phyloP scores from a whole-genome alignment of 495 filamentous ascomycete genomes.

The Bathelium albidoporum region DNA sequence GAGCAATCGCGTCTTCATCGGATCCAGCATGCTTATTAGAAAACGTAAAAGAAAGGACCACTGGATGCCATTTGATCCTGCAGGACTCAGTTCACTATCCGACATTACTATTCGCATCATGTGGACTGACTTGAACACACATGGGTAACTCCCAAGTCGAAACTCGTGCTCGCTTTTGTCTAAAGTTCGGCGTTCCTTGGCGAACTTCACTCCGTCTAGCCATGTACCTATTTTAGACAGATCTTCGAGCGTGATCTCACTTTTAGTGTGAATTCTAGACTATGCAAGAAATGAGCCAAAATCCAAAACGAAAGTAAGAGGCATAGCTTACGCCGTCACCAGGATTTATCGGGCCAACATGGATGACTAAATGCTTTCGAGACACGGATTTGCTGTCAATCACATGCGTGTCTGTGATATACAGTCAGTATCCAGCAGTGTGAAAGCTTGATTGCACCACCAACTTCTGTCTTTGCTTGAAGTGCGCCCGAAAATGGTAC shows the following conservation, averaged over 20 bases:
- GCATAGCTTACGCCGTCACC: slow-evolving; percentile 55
- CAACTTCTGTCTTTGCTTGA: slow-evolving; percentile 9
- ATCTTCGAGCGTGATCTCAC: slow-evolving; percentile 45
- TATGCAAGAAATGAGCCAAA: slow-evolving; percentile 20
- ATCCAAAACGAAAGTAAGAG: neutral
- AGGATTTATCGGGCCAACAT: slow-evolving; percentile 52
- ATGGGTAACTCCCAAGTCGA: slow-evolving; percentile 52
- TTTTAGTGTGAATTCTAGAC: slow-evolving; percentile 52
- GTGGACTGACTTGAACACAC: slow-evolving; percentile 38
- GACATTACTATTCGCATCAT: neutral
- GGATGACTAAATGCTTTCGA: slow-evolving; percentile 75
- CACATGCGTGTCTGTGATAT: slow-evolving; percentile 40
- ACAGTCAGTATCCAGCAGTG: neutral
- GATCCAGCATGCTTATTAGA: slow-evolving; percentile 51
- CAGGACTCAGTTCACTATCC: slow-evolving; percentile 4
- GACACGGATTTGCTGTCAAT: slow-evolving; percentile 68
- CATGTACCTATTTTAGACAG: slow-evolving; percentile 70
- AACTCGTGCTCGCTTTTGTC: slow-evolving; percentile 51
- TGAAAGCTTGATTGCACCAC: neutral
- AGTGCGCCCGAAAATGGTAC: slow-evolving; percentile 30
- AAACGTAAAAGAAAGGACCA: slow-evolving; percentile 73
- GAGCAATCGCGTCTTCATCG: slow-evolving; percentile 51
- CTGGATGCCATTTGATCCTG: slow-evolving; percentile 72
- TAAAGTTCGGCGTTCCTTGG: slow-evolving; percentile 46
- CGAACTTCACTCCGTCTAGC: slow-evolving; percentile 55